Base-by-base conservation (phyloP, 805 yeast species). In the Brettanomyces naardenensis region DNA sequence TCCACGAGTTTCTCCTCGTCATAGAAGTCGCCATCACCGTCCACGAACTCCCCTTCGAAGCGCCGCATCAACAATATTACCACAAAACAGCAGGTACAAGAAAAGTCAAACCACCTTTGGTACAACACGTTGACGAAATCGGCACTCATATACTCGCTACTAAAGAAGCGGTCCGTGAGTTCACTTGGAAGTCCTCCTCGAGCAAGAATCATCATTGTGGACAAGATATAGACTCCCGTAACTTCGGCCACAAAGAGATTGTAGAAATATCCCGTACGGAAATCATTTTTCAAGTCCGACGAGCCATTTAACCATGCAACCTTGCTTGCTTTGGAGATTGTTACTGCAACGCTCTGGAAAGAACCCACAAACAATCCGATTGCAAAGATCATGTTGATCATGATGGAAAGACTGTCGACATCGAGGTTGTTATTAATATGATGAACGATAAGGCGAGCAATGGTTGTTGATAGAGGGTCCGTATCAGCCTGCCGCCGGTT, bases 341-440 rank as follows among this genome's bases (percentile, higher is more conserved):
- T 79, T 29, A 69, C 59, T 34, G 69, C 54, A 1, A 81, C 88
- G 39, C 79, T 79, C 19, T 81, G 76, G 47, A 81, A 68, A 1
- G 86, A 77, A 41, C 81, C 69, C 1, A 73, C 49, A 47, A 81
- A 80, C 37, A 81, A 61, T 13, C 70, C 66, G 9, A 80, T 75
- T 1, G 85, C 75, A 13, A 80, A 51, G 3, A 75, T 44, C 41
- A 80, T 66, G 32, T 73, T 63, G 28, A 73, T 56, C 46, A 65
- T 71, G 39, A 65, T 66, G 19, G 68, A 60, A 42, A 70, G 52
- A 43, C 61, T 67, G 2, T 64, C 59, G 44, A 62, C 66, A 10
- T 68, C 58, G 26, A 40, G 37, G 2, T 56, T 42, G 9, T 54
- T 25, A 19, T 52, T 45, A 31, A 57, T 45, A 4, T 57, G 39